Evolutionary conservation across 768 basidiomycete genomes (phyloP).

Genomic region (Suillus decipiens): DNA sequence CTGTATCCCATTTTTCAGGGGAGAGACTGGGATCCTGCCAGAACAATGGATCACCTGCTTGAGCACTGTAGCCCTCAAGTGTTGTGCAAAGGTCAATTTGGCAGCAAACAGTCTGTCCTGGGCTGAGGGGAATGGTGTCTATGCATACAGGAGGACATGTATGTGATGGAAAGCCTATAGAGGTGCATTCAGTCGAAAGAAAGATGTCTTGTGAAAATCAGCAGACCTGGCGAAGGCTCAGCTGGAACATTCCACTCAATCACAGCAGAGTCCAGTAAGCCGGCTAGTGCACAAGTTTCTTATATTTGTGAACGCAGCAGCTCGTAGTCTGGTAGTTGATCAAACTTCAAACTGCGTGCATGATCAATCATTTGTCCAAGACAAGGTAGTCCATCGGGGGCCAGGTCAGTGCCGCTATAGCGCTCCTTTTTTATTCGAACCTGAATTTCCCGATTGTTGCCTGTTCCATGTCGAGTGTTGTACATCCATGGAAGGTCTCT

Average conservation of each 20-base stretch:
- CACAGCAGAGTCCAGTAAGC: not conserved
- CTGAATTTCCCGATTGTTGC: not conserved
- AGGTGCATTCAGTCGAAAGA: not conserved
- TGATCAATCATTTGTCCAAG: not conserved
- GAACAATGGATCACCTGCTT: not conserved
- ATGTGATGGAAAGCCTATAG: not conserved
- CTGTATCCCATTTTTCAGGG: not conserved
- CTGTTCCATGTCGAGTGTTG: not conserved
- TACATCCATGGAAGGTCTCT: not conserved
- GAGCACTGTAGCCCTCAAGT: not conserved
- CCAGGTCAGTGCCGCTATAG: not conserved
- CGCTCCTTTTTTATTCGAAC: not conserved
- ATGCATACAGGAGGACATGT: not conserved
- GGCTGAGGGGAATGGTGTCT: not conserved
- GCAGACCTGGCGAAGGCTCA: not conserved
- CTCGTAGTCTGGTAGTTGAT: not conserved
- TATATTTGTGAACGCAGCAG: not conserved
- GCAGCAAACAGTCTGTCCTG: not conserved
- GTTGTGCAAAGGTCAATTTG: not conserved
- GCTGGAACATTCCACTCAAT: not conserved
- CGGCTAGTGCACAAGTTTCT: not conserved
- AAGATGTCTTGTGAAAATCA: not conserved
- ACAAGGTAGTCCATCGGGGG: not conserved
- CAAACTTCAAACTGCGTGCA: not conserved
- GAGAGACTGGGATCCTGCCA: not conserved